A percentile compares a stretch with the other conserved stretches of the same genome.
These are phyloP conservation scores for Boletus smithii DNA, from an alignment of 1,284 basidiomycete species.

Conservation along the genomic window DNA sequence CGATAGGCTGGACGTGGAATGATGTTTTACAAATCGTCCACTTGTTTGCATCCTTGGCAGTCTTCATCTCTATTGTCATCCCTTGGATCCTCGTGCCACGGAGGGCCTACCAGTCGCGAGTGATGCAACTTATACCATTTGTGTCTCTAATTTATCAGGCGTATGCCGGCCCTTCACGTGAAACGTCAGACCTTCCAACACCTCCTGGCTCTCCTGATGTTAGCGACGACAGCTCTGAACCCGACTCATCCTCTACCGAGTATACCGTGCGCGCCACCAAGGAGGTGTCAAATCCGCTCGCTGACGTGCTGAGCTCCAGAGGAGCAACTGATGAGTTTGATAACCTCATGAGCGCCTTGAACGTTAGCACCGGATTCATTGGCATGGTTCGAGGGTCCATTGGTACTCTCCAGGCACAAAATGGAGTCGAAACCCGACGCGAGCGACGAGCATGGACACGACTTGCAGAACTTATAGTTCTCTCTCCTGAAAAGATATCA, in stretches of 20 bases:
- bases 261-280: constrained; percentile 22
- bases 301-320: constrained; percentile 34
- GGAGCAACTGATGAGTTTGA: constrained; percentile 40
- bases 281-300: constrained; percentile 31
- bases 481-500: constrained; percentile 36
- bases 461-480: constrained; percentile 49
- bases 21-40: constrained; percentile 58
- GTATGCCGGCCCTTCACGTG: constrained; percentile 3
- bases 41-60: constrained; percentile 56
- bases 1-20: constrained; percentile 41
- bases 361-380: constrained; percentile 39
- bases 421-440: constrained; percentile 41
- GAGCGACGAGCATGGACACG: constrained; percentile 53
- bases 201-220: constrained; percentile 21
- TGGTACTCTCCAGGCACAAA: constrained; percentile 24
- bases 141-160: constrained; percentile 9
- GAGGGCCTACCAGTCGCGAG: constrained; percentile 17
- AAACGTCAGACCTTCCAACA: constrained; percentile 20
- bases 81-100: constrained; percentile 43
- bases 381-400: constrained; percentile 38
- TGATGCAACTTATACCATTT: constrained; percentile 28
- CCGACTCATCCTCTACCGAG: constrained; percentile 33
- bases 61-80: constrained; percentile 56
- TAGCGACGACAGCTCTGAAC: constrained; percentile 29
- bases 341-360: constrained; percentile 40